Evolutionary conservation across 2,329 filamentous ascomycete genomes (phyloP).

Genomic region (Penicillium palitans): DNA sequence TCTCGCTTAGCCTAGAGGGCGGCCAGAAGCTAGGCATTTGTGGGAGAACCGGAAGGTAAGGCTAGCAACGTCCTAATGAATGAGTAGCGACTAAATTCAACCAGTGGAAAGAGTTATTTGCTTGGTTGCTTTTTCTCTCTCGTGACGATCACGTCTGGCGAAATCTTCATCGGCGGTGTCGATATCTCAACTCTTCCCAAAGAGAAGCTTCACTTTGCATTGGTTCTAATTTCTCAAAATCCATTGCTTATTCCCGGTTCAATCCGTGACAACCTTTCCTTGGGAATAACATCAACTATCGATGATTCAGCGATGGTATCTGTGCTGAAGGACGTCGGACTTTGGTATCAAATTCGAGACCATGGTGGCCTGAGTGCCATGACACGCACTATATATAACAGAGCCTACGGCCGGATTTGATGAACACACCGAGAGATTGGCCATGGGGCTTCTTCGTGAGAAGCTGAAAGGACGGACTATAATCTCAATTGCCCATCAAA

Average conservation of each 20-base stretch:
- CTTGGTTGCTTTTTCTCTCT: too few relatives aligned
- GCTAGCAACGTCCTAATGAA: too few relatives aligned
- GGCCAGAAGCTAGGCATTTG: too few relatives aligned
- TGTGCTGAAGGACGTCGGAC: background rate
- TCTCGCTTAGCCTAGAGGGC: too few relatives aligned
- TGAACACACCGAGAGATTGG: background rate
- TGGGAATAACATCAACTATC: background rate
- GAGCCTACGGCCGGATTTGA: background rate
- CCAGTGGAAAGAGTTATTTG: too few relatives aligned
- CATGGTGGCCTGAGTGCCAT: background rate
- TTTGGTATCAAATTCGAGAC: background rate
- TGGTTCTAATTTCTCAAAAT: background rate
- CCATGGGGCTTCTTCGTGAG: background rate
- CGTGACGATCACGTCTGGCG: too few relatives aligned
- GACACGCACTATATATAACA: too few relatives aligned
- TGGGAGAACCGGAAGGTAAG: too few relatives aligned
- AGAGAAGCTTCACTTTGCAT: background rate
- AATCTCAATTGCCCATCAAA: background rate
- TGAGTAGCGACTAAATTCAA: too few relatives aligned
- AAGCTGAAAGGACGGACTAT: background rate
- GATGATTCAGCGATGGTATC: background rate
- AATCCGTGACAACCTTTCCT: background rate
- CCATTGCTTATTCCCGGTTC: background rate
- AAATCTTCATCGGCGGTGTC: too few relatives aligned
- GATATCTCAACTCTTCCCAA: background rate